A percentile compares a stretch with the other conserved stretches of the same genome.
Evolutionary conservation across 2,329 filamentous ascomycete genomes (phyloP).

Genomic region (Trichoderma arundinaceum): DNA sequence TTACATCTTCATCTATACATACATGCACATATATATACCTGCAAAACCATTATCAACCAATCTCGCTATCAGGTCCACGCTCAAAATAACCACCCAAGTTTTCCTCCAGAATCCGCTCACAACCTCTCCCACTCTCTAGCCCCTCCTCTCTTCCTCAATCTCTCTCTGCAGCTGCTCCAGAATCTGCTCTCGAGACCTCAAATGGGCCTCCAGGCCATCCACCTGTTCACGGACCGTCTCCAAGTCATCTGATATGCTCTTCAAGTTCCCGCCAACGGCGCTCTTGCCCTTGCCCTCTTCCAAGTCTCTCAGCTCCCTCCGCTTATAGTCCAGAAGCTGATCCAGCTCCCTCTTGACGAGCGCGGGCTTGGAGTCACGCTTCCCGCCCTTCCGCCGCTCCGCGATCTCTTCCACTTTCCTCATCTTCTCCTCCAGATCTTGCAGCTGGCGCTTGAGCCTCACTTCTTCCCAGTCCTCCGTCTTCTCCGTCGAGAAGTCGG

Average conservation of each 20-base stretch:
- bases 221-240: slow-evolving; percentile 92
- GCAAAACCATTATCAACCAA: slow-evolving; percentile 22
- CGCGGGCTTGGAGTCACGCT: slow-evolving; percentile 80
- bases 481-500: slow-evolving; percentile 85
- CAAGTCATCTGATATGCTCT: slow-evolving; percentile 83
- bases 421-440: slow-evolving; percentile 87
- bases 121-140: slow-evolving; percentile 47
- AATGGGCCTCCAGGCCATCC: slow-evolving; percentile 83
- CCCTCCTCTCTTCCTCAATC: slow-evolving; percentile 83
- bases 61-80: slow-evolving; percentile 17
- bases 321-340: slow-evolving; percentile 93
- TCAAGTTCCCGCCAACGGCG: slow-evolving; percentile 73
- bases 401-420: slow-evolving; percentile 78
- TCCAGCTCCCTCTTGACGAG: slow-evolving; percentile 94
- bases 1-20: slow-evolving; percentile 24
- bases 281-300: slow-evolving; percentile 73
- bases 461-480: slow-evolving; percentile 99
- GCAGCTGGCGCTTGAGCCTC: slow-evolving; percentile 87
- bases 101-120: not conserved
- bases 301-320: slow-evolving; percentile 75
- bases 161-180: slow-evolving; percentile 78
- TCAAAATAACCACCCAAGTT: slow-evolving; percentile 7
- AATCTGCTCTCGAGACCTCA: slow-evolving; percentile 75
- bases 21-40: slow-evolving; percentile 23
- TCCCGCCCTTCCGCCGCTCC: slow-evolving; percentile 65